Base-by-base conservation (phyloP, 768 basidiomycete species). In the Punctularia strigosozonata region DNA sequence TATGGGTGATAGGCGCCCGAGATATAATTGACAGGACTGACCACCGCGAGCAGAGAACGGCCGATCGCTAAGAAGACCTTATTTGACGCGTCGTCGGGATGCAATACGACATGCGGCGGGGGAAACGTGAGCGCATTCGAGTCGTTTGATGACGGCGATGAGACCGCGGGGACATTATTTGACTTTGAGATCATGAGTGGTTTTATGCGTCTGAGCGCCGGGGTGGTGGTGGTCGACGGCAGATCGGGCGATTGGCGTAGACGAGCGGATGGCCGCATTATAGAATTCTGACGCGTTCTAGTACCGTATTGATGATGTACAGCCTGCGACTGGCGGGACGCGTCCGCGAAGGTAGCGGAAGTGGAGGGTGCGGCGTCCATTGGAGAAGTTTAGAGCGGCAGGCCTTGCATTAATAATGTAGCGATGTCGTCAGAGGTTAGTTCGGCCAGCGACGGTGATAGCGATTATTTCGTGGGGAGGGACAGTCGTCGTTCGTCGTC, bases 61-160 rank as follows among this genome's bases (percentile, higher is more conserved):
- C 71, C 80, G 48, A 86, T 73, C 31, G 82, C 80, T 41, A 77
- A 66, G 46, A 84, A 78, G 41, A 83, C 77, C 55, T 79, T 84
- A 54, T 66, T 79, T 41, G 55, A 63, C 8, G 77, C 77, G 57
- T 86, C 83, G 46, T 85, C 83, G 3, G 75, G 71, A 47, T 86
- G 83, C 15, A 86, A 67, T 40, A 79, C 65, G 56, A 83, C 64
- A 48, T 75, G 57, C 2, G 70, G 67, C 0, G 80, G 71, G 2
- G 82, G 80, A 48, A 81, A 83, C 10, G 56, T 41, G 20, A 69
- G 64, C 14, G 54, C 43, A 30, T 50, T 40, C n/a, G n/a, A n/a
- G n/a, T n/a, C n/a, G n/a, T n/a, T n/a, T n/a, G n/a, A n/a, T 31
- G 43, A 30, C 33, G 33, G 38, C 19, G 40, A 45, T 20, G 39